A percentile compares a stretch with the other conserved stretches of the same genome.
Evolutionary conservation across 2,329 filamentous ascomycete genomes (phyloP).

Genomic region (Colletotrichum musae): DNA sequence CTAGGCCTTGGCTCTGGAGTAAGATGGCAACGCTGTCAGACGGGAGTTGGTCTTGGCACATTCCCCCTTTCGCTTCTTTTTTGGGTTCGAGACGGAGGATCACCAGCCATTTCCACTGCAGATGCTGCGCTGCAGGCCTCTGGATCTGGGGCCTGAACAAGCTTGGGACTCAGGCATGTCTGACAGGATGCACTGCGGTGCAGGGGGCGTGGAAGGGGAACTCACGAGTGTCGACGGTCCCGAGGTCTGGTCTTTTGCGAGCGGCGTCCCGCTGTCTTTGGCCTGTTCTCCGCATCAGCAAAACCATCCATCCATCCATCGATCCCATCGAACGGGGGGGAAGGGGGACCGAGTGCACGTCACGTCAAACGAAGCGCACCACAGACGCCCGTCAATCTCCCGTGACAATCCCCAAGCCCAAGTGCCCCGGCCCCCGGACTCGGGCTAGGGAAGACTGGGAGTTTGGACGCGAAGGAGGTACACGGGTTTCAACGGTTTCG

Average conservation of each 20-base stretch:
- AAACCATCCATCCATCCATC: background rate
- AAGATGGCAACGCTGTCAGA: constrained; percentile 13
- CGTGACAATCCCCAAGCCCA: constrained; percentile 19
- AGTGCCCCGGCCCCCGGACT: background rate
- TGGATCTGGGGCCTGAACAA: background rate
- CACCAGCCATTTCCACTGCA: background rate
- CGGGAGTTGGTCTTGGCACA: constrained; percentile 32
- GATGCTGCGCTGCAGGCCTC: constrained; percentile 19
- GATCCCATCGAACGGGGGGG: constrained; percentile 8
- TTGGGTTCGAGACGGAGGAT: constrained; percentile 24
- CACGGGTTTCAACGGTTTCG: constrained; percentile 39
- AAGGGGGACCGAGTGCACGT: background rate
- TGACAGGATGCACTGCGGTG: background rate
- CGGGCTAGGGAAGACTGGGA: background rate
- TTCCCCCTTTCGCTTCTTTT: constrained; percentile 21
- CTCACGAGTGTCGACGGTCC: background rate
- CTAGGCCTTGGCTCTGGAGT: constrained; percentile 12
- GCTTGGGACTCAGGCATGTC: constrained; percentile 5
- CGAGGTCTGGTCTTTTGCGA: background rate
- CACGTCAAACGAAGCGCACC: constrained; percentile 24
- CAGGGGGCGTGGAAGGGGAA: constrained; percentile 1
- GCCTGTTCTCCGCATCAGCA: constrained; percentile 25
- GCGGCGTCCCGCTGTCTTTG: background rate
- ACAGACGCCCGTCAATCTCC: constrained; percentile 37
- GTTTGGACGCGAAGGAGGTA: constrained; percentile 10